Conservation (phyloP, 2,329 filamentous ascomycete species). For the Aspergillus neoniger region DNA sequence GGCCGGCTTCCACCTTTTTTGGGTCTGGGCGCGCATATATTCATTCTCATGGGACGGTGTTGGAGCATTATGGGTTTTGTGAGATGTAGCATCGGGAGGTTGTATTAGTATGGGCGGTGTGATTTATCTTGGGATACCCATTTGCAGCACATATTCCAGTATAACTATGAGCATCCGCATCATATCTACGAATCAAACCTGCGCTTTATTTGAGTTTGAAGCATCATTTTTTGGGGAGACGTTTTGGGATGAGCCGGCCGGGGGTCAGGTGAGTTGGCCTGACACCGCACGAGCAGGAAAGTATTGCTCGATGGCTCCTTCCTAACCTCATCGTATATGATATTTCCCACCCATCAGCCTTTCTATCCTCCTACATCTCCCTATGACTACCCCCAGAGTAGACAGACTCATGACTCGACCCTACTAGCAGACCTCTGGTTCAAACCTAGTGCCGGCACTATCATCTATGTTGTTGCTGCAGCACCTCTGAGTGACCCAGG, state of each 20-base stretch:
- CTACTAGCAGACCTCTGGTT: neutral
- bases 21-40: neutral
- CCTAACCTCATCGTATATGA: neutral
- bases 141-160: neutral
- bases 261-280: neutral
- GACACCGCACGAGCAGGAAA: neutral
- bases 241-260: neutral
- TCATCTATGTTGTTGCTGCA: neutral
- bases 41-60: slow-evolving; percentile 3
- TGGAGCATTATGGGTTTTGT: neutral
- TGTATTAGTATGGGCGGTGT: slow-evolving; percentile 2
- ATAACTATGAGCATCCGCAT: neutral
- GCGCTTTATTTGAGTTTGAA: neutral
- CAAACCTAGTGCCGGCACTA: neutral
- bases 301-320: neutral
- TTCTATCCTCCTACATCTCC: too few relatives aligned
- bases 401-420: neutral
- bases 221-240: neutral
- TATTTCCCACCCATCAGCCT: neutral
- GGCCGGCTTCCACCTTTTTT: neutral
- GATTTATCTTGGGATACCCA: slow-evolving; percentile 7
- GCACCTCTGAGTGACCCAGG: neutral
- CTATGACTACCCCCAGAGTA: neutral
- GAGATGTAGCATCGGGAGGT: neutral
- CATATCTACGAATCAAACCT: neutral